These are phyloP conservation scores for Dendrocalamus sinicus DNA, from an alignment of 176 grass and related monocot species.

Conservation along the genomic window DNA sequence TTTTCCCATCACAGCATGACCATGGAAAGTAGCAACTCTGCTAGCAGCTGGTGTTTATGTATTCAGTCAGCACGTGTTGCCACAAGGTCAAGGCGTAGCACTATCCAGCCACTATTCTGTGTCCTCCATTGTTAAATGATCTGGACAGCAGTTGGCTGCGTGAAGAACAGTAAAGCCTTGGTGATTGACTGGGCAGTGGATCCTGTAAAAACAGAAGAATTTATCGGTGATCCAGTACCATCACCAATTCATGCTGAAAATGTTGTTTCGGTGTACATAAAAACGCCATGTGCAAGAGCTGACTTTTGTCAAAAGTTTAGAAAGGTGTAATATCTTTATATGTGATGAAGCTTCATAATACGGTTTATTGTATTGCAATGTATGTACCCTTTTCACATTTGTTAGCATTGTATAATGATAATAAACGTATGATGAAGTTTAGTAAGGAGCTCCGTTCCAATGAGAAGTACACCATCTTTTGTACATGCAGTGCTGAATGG, in stretches of 20 bases:
- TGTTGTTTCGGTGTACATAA: conserved; percentile 16
- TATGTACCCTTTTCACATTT: conserved; percentile 1
- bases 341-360: neutral
- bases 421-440: conserved; percentile 17
- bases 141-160: conserved; percentile 8
- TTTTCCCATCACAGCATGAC: conserved; percentile 17
- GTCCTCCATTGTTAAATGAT: conserved; percentile 28
- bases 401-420: conserved; percentile 16
- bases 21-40: conserved; percentile 21
- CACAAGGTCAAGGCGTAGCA: conserved; percentile 13
- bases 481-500: conserved; percentile 26
- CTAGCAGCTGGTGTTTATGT: conserved; percentile 17
- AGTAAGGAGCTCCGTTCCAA: neutral
- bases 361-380: neutral
- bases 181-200: conserved; percentile 35
- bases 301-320: conserved; percentile 31
- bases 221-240: conserved; percentile 22
- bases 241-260: conserved; percentile 3
- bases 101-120: conserved; percentile 7
- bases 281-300: conserved; percentile 34
- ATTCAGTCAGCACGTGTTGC: neutral
- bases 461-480: neutral
- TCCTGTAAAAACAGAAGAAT: conserved; percentile 8
- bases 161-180: conserved; percentile 25
- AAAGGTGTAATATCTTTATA: neutral